phyloP scores from a whole-genome alignment of 73 alveolate species.

The Uronychia setigera region DNA sequence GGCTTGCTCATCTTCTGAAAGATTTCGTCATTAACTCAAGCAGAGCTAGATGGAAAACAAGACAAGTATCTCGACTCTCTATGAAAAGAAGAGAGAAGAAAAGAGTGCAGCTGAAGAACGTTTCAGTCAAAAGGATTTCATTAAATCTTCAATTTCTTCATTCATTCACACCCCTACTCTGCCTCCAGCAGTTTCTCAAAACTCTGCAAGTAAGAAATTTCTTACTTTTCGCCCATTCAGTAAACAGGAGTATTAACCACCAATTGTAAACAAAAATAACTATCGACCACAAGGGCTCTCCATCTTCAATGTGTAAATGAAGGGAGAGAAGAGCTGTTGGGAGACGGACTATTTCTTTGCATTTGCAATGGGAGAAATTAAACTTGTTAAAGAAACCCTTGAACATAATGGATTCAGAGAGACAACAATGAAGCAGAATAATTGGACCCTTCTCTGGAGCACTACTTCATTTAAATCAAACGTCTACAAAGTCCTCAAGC shows the following conservation, averaged over 20 bases:
- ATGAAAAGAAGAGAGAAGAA: background rate
- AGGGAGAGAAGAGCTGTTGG: background rate
- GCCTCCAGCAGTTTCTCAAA: background rate
- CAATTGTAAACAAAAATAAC: background rate
- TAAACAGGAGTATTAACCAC: background rate
- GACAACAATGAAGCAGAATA: background rate
- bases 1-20: background rate
- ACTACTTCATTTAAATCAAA: background rate
- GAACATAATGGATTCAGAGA: background rate
- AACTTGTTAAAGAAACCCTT: background rate
- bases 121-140: background rate
- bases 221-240: background rate
- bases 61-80: background rate
- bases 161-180: background rate
- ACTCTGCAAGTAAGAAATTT: background rate
- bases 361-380: background rate
- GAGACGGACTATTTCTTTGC: background rate
- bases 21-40: background rate
- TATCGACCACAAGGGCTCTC: background rate
- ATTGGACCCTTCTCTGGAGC: background rate
- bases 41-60: background rate
- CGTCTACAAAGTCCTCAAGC: slow-evolving; percentile 59
- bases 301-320: background rate
- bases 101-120: background rate
- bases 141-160: too few species aligned